These are phyloP conservation scores for Euryodendron excelsum DNA, from an alignment of 148 eudicot species.

Conservation along the genomic window DNA sequence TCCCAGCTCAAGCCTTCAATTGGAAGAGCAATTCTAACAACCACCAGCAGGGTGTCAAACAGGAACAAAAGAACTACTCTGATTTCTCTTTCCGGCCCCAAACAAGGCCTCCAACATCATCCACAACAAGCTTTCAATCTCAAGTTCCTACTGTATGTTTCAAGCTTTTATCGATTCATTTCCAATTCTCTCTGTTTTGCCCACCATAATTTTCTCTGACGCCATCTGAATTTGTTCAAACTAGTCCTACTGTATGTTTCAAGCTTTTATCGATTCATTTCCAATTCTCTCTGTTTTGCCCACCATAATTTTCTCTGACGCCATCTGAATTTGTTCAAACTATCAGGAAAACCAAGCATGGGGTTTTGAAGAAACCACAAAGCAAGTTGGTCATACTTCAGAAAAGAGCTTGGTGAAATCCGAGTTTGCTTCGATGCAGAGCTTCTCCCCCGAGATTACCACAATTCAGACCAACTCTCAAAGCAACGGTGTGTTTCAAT, in stretches of 20 bases:
- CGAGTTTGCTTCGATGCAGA: constrained; percentile 25
- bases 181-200: background rate
- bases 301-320: background rate
- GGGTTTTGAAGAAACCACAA: constrained; percentile 36
- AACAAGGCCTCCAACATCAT: constrained; percentile 29
- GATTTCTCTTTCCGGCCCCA: constrained; percentile 68
- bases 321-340: background rate
- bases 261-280: background rate
- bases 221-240: background rate
- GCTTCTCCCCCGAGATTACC: constrained; percentile 30
- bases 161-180: background rate
- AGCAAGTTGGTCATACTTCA: constrained; percentile 22
- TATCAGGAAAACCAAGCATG: constrained; percentile 46
- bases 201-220: background rate
- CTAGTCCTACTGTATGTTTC: constrained; percentile 27
- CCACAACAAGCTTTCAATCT: constrained; percentile 31
- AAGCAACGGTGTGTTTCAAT: constrained; percentile 18
- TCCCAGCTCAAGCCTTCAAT: constrained; percentile 46
- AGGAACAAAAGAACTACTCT: constrained; percentile 37
- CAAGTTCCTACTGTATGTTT: constrained; percentile 29
- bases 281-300: background rate
- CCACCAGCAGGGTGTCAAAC: constrained; percentile 28
- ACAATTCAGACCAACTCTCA: constrained; percentile 22
- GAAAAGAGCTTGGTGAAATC: constrained; percentile 29
- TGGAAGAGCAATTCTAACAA: constrained; percentile 40